Conservation (phyloP, 129 eudicot genomes). For the Centrapalus pauciflorus region DNA sequence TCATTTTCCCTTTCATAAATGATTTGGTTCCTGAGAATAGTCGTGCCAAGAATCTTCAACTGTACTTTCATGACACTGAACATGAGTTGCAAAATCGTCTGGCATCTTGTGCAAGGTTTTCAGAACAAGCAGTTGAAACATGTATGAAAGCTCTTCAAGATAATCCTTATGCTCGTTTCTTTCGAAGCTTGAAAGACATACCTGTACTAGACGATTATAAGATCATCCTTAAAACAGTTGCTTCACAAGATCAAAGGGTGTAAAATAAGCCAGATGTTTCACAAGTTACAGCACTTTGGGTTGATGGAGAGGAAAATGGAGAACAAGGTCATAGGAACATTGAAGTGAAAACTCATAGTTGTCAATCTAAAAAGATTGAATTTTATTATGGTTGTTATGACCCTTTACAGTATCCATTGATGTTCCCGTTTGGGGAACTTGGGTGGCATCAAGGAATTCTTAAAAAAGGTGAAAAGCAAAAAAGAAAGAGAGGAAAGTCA, state of each 20-base stretch:
- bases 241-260: conserved; percentile 1
- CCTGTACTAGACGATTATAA: neutral
- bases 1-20: too few relatives aligned
- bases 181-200: neutral
- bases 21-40: too few relatives aligned
- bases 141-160: neutral
- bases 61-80: too few relatives aligned
- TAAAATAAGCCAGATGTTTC: neutral
- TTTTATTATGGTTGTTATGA: neutral
- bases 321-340: neutral
- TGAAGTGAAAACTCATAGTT: neutral
- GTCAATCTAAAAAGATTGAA: neutral
- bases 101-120: neutral
- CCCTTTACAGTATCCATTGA: too few relatives aligned
- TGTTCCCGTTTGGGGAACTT: neutral
- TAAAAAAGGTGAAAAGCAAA: too few relatives aligned
- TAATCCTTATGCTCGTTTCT: neutral
- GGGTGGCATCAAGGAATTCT: neutral
- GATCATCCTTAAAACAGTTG: neutral
- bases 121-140: too few relatives aligned
- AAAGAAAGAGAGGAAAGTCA: neutral
- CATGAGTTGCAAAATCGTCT: too few relatives aligned
- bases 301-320: neutral
- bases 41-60: too few relatives aligned
- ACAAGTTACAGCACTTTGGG: neutral